Conservation (phyloP, 1,284 basidiomycete species). For the Rhodotorula sp. region DNA sequence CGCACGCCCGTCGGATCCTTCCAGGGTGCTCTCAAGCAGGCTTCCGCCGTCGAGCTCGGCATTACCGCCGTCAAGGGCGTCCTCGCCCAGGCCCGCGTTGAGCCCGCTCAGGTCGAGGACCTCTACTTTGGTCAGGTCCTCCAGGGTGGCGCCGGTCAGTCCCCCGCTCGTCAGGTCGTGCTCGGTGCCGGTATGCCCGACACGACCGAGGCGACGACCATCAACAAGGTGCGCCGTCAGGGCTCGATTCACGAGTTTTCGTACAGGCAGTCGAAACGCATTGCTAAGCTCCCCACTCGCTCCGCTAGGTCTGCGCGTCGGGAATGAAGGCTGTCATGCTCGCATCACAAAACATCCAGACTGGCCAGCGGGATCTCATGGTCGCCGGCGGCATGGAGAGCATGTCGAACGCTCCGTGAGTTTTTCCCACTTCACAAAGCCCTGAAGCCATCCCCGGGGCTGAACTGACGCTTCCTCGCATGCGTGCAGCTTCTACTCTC, state of each 20-base stretch:
- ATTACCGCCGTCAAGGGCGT: conserved; percentile 85
- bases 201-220: conserved; percentile 91
- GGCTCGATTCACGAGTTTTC: neutral
- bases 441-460: neutral
- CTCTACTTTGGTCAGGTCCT: conserved; percentile 85
- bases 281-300: neutral
- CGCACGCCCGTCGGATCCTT: conserved; percentile 93
- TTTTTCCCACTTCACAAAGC: neutral
- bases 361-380: conserved; percentile 51
- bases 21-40: conserved; percentile 72
- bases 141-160: conserved; percentile 52
- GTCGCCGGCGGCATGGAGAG: conserved; percentile 54
- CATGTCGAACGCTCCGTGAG: conserved; percentile 48
- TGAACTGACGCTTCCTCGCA: conserved; percentile 17
- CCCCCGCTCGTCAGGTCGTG: conserved; percentile 53
- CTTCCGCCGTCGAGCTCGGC: conserved; percentile 87
- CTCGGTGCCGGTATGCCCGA: conserved; percentile 85
- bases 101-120: conserved; percentile 82
- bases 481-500: conserved; percentile 78
- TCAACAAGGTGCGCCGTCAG: conserved; percentile 63
- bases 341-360: conserved; percentile 52
- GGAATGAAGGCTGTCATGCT: conserved; percentile 54
- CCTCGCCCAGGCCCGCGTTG: conserved; percentile 72
- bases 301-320: conserved; percentile 50
- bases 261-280: neutral